These are phyloP conservation scores for Aspergillus pseudoterreus DNA, from an alignment of 2,329 filamentous ascomycete species.

Conservation along the genomic window DNA sequence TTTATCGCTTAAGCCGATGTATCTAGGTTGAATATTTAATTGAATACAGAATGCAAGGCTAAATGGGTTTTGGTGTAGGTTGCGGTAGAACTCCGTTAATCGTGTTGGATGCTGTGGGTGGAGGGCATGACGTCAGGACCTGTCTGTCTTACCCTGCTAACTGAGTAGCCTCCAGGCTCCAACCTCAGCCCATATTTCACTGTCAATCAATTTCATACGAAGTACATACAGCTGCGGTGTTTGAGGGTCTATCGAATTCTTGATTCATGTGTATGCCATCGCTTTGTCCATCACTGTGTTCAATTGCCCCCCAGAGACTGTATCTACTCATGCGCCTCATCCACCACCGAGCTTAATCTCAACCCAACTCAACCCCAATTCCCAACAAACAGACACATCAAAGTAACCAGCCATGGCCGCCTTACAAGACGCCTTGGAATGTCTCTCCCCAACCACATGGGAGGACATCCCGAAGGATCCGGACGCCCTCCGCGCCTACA, in stretches of 20 bases:
- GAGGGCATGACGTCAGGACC: slow-evolving; percentile 5
- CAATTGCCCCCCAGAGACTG: too few relatives aligned
- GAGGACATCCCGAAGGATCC: slow-evolving; percentile 41
- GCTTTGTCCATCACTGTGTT: too few relatives aligned
- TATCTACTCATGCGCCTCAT: neutral
- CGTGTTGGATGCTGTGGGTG: neutral
- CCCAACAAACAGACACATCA: neutral
- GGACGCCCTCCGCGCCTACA: slow-evolving; percentile 52
- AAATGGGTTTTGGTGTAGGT: neutral
- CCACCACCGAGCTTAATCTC: neutral
- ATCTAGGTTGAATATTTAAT: slow-evolving; percentile 22
- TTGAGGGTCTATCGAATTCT: too few relatives aligned
- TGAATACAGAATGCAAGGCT: slow-evolving; percentile 6
- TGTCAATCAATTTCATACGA: too few relatives aligned
- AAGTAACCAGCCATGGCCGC: slow-evolving; percentile 45
- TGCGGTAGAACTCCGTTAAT: neutral
- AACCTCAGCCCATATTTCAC: neutral
- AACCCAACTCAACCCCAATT: neutral
- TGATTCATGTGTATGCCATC: too few relatives aligned
- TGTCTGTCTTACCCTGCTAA: neutral
- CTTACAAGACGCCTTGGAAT: slow-evolving; percentile 58
- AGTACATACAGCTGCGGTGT: too few relatives aligned
- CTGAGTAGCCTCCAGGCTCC: neutral
- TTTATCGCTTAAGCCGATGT: slow-evolving; percentile 17
- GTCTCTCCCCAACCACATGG: slow-evolving; percentile 56